Conservation (phyloP, 2,329 filamentous ascomycete species). For the Neonectria sp. region DNA sequence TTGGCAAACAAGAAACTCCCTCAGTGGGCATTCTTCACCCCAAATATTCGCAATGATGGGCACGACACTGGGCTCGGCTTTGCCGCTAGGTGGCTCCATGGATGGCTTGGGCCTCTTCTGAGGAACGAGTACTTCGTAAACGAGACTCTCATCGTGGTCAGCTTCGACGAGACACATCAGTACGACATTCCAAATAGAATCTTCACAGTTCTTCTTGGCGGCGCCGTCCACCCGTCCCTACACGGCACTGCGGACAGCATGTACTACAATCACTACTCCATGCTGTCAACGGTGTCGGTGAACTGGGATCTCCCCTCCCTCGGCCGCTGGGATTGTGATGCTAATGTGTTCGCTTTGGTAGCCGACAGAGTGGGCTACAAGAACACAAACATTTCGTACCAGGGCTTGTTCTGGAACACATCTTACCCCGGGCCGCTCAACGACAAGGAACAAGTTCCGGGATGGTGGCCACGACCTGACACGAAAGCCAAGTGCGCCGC, state of each 20-base stretch:
- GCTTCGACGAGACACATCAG: not conserved
- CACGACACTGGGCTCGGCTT: not conserved
- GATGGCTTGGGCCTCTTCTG: not conserved
- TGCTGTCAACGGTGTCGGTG: not conserved
- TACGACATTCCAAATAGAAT: not conserved
- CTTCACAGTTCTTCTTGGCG: not conserved
- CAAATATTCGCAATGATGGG: not conserved
- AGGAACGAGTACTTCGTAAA: not conserved
- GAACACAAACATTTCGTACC: not conserved
- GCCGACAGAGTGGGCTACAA: not conserved
- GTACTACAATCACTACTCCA: not conserved
- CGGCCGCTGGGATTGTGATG: not conserved
- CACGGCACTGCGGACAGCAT: not conserved
- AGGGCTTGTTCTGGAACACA: not conserved
- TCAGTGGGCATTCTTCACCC: not conserved
- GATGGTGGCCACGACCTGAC: not conserved
- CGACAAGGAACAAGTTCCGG: not conserved
- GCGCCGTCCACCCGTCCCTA: not conserved
- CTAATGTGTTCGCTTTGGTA: not conserved
- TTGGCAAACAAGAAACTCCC: not conserved
- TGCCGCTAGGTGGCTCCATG: not conserved
- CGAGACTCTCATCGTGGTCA: not conserved
- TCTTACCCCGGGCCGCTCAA: not conserved
- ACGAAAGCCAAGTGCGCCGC: not conserved
- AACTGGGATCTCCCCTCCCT: not conserved